Evolutionary conservation across 2,329 filamentous ascomycete species (phyloP).

Genomic region (Gnomoniopsis smithogilvyi): DNA sequence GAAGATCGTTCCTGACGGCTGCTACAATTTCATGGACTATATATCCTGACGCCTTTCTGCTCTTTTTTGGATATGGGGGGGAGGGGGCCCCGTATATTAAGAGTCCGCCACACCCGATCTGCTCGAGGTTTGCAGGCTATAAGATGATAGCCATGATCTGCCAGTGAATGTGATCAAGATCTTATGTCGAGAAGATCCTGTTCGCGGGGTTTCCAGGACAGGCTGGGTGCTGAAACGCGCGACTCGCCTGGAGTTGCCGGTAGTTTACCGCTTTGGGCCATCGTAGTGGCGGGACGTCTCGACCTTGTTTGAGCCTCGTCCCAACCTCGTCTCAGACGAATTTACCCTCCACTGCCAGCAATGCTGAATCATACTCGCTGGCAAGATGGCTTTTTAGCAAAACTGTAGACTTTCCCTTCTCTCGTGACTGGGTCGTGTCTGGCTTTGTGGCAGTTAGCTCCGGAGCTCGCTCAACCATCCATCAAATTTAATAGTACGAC

Average conservation of each 20-base stretch:
- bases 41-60: too few species aligned
- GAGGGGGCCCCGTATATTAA: too few species aligned
- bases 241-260: not conserved
- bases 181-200: not conserved
- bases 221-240: not conserved
- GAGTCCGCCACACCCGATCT: not conserved
- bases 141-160: not conserved
- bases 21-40: too few species aligned
- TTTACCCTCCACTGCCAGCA: not conserved
- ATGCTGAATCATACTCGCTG: not conserved
- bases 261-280: not conserved
- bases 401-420: not conserved
- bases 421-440: not conserved
- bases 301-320: slow-evolving; percentile 17
- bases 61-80: too few species aligned
- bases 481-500: not conserved
- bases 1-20: too few species aligned
- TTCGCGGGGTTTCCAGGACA: not conserved
- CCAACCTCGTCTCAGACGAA: slow-evolving; percentile 9
- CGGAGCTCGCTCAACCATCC: not conserved
- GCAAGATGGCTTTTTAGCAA: not conserved
- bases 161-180: not conserved
- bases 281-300: slow-evolving; percentile 1
- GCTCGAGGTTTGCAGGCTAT: not conserved
- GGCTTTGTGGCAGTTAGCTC: not conserved